These are phyloP conservation scores for Vigna unguiculata DNA, from an alignment of 306 rosid genomes.

Conservation along the genomic window DNA sequence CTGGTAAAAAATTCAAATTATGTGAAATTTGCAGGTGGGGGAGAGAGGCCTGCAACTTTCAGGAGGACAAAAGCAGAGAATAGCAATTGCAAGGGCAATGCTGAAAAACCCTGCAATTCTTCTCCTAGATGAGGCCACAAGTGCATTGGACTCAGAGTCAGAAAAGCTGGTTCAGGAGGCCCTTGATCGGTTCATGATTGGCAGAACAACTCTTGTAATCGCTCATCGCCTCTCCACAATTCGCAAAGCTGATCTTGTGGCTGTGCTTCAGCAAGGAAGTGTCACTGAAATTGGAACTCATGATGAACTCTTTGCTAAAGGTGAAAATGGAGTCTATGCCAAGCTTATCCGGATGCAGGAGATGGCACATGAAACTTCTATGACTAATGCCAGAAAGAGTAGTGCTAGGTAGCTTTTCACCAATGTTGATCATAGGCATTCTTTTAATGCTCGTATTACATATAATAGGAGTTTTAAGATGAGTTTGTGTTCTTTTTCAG, in stretches of 20 bases:
- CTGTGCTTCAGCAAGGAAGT: constrained; percentile 82
- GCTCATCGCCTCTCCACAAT: constrained; percentile 96
- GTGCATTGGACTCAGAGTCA: constrained; percentile 93
- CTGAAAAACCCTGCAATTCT: constrained; percentile 90
- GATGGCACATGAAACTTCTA: constrained; percentile 77
- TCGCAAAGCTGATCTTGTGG: constrained; percentile 92
- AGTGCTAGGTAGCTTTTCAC: constrained; percentile 76
- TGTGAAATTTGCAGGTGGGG: constrained; percentile 80
- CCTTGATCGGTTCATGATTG: constrained; percentile 92
- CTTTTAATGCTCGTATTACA: background rate
- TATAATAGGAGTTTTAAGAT: background rate
- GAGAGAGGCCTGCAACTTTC: constrained; percentile 94
- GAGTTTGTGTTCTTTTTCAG: constrained; percentile 49
- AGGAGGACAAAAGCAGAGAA: constrained; percentile 97
- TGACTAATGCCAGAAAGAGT: constrained; percentile 91
- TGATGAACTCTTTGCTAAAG: constrained; percentile 82
- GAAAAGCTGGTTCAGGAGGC: constrained; percentile 97
- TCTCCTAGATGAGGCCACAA: constrained; percentile 89
- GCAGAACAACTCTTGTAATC: constrained; percentile 88
- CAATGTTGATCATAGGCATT: constrained; percentile 29
- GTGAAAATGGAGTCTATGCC: constrained; percentile 88
- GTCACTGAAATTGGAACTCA: constrained; percentile 90
- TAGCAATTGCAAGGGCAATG: constrained; percentile 96
- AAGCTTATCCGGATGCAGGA: constrained; percentile 92
- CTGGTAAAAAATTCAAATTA: constrained; percentile 2